Base-by-base conservation (phyloP, 2,329 filamentous ascomycete genomes). In the Neofusicoccum sp. region DNA sequence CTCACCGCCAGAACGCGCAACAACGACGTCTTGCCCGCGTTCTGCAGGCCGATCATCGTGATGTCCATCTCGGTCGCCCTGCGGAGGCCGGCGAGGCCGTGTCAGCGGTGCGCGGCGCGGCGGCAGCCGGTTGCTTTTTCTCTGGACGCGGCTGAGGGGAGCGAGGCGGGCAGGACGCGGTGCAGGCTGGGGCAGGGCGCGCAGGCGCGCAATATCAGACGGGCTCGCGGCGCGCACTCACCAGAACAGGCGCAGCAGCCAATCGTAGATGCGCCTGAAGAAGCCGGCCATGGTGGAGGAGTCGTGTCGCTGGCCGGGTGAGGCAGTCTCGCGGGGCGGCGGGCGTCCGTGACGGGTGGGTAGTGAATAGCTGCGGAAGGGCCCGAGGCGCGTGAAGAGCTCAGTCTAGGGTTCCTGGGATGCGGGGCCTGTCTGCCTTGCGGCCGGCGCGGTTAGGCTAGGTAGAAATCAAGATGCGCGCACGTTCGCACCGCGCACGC, bases 51-150 rank as follows among this genome's bases (percentile, higher is more conserved):
- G 77, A 99, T 94, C 90, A 99, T 96, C 70, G 95, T 98, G 76
- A 99, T 94, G 80, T 99, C 95, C 93, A 99, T 97, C 83, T 99
- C 95, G 69, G 93, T 96, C 70, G 94, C 93, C 95, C 94, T 97
- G 66, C 33, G 68, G 59, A 66, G 63, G 60, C 65, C 64, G 56
- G 63, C 39, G 47, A 63, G 64, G 71, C 66, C 73, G 73, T 68
- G 64, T 58, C 61, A 65, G 65, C 45, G 64, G 28, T 56, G 59
- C 36, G 47, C 31, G 54, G 4, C 14, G 41, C 52, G 41, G 39
- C 39, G 11, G 41, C 54, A 36, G 29, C 6, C 11, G 29, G 29
- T 28, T 28, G 22, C 41, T 33, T 34, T 44, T 22, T 8, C 28
- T 16, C 29, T 16, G n/a, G 41, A 12, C 12, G 45, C 43, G 45